A percentile compares a stretch with the other conserved stretches of the same genome.
phyloP scores from a whole-genome alignment of 2,329 filamentous ascomycete species.

The Pestalotiopsis fici region DNA sequence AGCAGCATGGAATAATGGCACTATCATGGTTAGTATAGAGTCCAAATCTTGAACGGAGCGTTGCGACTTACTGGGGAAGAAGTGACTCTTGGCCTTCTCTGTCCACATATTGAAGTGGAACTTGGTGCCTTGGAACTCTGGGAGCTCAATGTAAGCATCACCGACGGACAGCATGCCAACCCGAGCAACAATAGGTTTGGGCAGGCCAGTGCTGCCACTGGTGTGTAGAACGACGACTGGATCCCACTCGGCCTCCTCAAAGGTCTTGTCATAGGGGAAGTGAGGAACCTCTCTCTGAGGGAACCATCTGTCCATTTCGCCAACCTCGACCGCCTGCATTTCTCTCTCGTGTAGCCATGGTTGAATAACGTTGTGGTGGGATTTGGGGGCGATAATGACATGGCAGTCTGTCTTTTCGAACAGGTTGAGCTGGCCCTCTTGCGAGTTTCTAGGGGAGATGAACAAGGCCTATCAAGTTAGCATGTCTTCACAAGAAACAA shows the following conservation, averaged over 20 bases:
- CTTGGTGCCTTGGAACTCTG: constrained; percentile 14
- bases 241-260: constrained; percentile 41
- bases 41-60: background rate
- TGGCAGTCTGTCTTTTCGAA: constrained; percentile 44
- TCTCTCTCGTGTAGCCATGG: constrained; percentile 37
- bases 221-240: constrained; percentile 44
- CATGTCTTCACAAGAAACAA: background rate
- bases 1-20: constrained; percentile 42
- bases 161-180: constrained; percentile 34
- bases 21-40: constrained; percentile 16
- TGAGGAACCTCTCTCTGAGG: constrained; percentile 30
- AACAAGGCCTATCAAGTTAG: constrained; percentile 34
- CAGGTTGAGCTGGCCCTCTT: constrained; percentile 44
- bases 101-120: background rate
- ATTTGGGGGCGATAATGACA: constrained; percentile 33
- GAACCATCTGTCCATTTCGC: constrained; percentile 35
- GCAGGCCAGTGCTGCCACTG: constrained; percentile 46
- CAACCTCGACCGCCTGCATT: constrained; percentile 38
- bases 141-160: constrained; percentile 28
- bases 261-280: constrained; percentile 41
- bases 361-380: constrained; percentile 30
- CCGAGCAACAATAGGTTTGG: constrained; percentile 42
- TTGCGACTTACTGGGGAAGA: constrained; percentile 5
- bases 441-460: constrained; percentile 46
- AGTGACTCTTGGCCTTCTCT: background rate